Conservation (phyloP, 139 green algal genomes). For the Axilococcus clingmanii region DNA sequence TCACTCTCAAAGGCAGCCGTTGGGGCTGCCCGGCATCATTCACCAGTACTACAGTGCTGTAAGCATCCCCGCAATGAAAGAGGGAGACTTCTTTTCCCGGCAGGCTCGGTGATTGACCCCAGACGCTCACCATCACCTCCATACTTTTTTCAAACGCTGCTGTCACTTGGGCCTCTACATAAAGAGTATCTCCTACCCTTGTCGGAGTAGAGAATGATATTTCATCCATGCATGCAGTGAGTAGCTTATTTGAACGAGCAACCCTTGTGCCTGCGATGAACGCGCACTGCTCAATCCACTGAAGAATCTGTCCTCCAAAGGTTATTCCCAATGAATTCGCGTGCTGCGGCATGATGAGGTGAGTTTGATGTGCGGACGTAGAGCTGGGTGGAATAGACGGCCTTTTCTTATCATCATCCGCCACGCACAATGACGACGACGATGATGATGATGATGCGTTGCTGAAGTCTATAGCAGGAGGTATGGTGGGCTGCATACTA, state of each 20-base stretch:
- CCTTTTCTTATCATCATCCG: background rate
- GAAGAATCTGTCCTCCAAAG: constrained; percentile 62
- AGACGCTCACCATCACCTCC: constrained; percentile 67
- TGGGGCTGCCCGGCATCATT: constrained; percentile 4
- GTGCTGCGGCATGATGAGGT: constrained; percentile 71
- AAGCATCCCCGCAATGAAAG: constrained; percentile 66
- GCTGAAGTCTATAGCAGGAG: constrained; percentile 17
- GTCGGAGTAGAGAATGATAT: constrained; percentile 56
- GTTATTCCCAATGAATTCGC: constrained; percentile 72
- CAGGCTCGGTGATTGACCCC: constrained; percentile 60
- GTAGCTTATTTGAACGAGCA: constrained; percentile 37
- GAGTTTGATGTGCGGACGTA: constrained; percentile 65
- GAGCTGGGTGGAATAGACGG: constrained; percentile 29
- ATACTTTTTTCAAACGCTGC: constrained; percentile 60
- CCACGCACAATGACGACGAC: background rate
- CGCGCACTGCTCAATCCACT: constrained; percentile 71
- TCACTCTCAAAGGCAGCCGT: constrained; percentile 25
- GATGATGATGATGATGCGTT: background rate
- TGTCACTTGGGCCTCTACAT: constrained; percentile 66
- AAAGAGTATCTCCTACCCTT: constrained; percentile 63
- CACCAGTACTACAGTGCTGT: constrained; percentile 54
- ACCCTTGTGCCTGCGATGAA: constrained; percentile 66
- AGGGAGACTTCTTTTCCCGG: constrained; percentile 25
- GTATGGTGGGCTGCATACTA: constrained; percentile 61
- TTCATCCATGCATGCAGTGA: constrained; percentile 67